Conservation (phyloP, 768 basidiomycete genomes). For the Tricholoma flavovirens region DNA sequence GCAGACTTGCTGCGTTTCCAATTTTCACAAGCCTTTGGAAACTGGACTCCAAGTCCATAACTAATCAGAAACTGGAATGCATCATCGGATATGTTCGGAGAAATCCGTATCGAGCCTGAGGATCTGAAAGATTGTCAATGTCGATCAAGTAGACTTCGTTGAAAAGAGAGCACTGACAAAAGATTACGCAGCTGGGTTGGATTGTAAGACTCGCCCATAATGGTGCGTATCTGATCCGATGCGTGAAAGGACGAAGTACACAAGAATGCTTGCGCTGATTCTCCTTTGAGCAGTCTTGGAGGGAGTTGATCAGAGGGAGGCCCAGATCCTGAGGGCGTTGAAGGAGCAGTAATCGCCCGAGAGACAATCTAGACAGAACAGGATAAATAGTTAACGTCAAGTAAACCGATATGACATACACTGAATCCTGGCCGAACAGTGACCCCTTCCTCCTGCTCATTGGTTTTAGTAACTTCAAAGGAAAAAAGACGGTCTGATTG, state of each 20-base stretch:
- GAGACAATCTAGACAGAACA: neutral
- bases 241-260: constrained; percentile 21
- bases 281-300: constrained; percentile 32
- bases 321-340: neutral
- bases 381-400: neutral
- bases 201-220: neutral
- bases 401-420: constrained; percentile 23
- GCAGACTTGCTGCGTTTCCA: constrained; percentile 1
- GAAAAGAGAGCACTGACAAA: neutral
- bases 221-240: neutral
- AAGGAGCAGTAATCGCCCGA: neutral
- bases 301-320: constrained; percentile 1
- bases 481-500: constrained; percentile 43
- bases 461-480: constrained; percentile 49
- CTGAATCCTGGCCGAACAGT: constrained; percentile 37
- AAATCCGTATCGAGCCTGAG: neutral
- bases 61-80: neutral
- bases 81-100: neutral
- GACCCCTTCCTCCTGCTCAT: constrained; percentile 50
- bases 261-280: constrained; percentile 36
- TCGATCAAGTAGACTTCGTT: neutral
- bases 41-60: neutral
- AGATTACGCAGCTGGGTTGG: neutral
- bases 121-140: neutral
- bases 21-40: neutral